Conservation (phyloP, 2,329 filamentous ascomycete genomes). For the Sporothrix mexicana region DNA sequence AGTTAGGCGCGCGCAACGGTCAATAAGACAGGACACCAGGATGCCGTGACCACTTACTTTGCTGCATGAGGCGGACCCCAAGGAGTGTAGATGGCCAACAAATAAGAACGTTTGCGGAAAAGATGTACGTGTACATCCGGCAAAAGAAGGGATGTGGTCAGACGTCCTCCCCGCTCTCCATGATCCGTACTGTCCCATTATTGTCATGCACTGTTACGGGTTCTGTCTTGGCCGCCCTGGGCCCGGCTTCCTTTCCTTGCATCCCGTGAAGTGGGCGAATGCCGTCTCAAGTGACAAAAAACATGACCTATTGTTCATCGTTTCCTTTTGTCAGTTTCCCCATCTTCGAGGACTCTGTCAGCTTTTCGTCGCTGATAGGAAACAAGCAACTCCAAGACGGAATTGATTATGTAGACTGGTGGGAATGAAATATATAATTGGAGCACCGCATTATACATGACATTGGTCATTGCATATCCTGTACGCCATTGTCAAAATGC, state of each 20-base stretch:
- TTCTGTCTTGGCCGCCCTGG: background rate
- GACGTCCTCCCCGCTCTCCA: slow-evolving; percentile 1
- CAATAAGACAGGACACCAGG: background rate
- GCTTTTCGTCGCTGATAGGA: too few relatives aligned
- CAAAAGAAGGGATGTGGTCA: background rate
- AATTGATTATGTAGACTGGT: too few relatives aligned
- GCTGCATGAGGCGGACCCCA: background rate
- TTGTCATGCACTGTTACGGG: background rate
- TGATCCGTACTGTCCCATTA: background rate
- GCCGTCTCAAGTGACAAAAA: background rate
- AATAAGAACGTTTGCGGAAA: background rate
- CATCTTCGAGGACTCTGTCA: background rate
- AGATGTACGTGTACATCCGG: background rate
- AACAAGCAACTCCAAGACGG: background rate
- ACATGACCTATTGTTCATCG: slow-evolving; percentile 14
- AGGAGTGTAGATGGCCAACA: background rate
- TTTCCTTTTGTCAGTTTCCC: background rate
- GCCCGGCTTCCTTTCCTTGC: background rate
- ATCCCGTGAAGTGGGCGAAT: slow-evolving; percentile 8
- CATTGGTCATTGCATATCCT: background rate
- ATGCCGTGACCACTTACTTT: background rate
- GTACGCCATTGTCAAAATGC: background rate
- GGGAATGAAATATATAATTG: background rate
- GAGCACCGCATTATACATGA: background rate
- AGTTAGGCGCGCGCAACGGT: slow-evolving; percentile 10